A percentile compares a stretch with the other conserved stretches of the same genome.
Evolutionary conservation across 805 yeast genomes (phyloP).

Genomic region (Candida ortonii): DNA sequence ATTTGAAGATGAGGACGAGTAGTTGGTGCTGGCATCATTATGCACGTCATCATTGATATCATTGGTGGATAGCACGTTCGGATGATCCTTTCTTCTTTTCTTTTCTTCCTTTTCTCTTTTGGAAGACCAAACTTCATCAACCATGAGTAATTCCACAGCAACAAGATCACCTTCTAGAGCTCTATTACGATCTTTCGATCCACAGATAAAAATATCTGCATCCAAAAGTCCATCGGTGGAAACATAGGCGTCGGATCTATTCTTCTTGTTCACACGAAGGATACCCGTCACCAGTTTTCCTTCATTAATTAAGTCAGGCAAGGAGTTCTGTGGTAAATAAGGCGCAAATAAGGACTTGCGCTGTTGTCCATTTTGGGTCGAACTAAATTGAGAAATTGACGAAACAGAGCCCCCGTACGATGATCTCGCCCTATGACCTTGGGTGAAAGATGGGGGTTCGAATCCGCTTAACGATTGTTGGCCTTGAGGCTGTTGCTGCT

Average conservation of each 20-base stretch:
- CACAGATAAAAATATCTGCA: conserved; percentile 96
- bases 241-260: conserved; percentile 97
- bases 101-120: conserved; percentile 97
- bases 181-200: conserved; percentile 96
- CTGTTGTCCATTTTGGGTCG: conserved; percentile 38
- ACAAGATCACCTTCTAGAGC: conserved; percentile 96
- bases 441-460: conserved; percentile 47
- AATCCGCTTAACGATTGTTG: conserved; percentile 25
- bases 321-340: conserved; percentile 86
- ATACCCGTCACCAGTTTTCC: conserved; percentile 92
- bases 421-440: conserved; percentile 76
- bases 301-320: conserved; percentile 84
- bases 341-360: conserved; percentile 92
- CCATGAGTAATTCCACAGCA: conserved; percentile 90
- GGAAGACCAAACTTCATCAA: conserved; percentile 97
- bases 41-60: conserved; percentile 66
- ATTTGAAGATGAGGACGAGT: conserved; percentile 24
- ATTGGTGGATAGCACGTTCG: conserved; percentile 30
- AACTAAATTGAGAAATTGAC: conserved; percentile 39
- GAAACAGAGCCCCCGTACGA: conserved; percentile 68
- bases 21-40: conserved; percentile 71
- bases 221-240: conserved; percentile 93
- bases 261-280: conserved; percentile 90
- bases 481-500: conserved; percentile 42
- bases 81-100: conserved; percentile 62